phyloP scores from a whole-genome alignment of 2,329 filamentous ascomycete genomes.

The Claviceps sp. region DNA sequence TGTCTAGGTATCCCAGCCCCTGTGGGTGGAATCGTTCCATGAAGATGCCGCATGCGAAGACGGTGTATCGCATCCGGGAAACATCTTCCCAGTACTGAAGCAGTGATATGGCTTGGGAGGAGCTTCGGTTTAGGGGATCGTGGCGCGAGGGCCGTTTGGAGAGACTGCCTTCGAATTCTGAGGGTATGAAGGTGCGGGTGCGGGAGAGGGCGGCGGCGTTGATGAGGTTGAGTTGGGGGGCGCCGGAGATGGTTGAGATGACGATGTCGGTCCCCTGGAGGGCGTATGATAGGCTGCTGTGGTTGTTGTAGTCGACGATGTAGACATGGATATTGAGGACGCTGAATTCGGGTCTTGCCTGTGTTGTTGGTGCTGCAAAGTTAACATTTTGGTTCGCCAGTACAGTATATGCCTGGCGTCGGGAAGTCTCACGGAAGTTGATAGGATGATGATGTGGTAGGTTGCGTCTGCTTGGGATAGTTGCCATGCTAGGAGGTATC shows the following conservation, averaged over 20 bases:
- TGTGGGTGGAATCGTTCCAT: conserved; percentile 63
- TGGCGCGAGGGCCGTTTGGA: conserved; percentile 33
- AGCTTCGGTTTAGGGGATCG: conserved; percentile 50
- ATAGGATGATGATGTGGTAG: conserved; percentile 58
- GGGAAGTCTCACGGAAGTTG: conserved; percentile 28
- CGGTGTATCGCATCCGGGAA: conserved; percentile 49
- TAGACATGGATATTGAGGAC: conserved; percentile 50
- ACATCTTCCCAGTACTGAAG: conserved; percentile 39
- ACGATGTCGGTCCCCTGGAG: conserved; percentile 62
- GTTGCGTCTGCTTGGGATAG: conserved; percentile 44
- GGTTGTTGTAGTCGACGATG: conserved; percentile 52
- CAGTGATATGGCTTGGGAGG: conserved; percentile 39
- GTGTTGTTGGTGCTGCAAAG: background rate
- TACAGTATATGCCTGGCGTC: background rate
- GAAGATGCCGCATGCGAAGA: conserved; percentile 62
- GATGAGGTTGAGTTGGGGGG: conserved; percentile 56
- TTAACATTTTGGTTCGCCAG: conserved; percentile 9
- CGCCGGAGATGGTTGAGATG: conserved; percentile 59
- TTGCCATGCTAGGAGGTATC: conserved; percentile 34
- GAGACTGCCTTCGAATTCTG: conserved; percentile 59
- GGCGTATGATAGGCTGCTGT: conserved; percentile 45
- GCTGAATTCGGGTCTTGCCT: conserved; percentile 42
- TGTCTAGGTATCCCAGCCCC: conserved; percentile 45
- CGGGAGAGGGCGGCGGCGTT: conserved; percentile 52
- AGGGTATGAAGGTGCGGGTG: conserved; percentile 58